Conservation (phyloP, 352 stramenopile species). For the Globisporangium irregulare region DNA sequence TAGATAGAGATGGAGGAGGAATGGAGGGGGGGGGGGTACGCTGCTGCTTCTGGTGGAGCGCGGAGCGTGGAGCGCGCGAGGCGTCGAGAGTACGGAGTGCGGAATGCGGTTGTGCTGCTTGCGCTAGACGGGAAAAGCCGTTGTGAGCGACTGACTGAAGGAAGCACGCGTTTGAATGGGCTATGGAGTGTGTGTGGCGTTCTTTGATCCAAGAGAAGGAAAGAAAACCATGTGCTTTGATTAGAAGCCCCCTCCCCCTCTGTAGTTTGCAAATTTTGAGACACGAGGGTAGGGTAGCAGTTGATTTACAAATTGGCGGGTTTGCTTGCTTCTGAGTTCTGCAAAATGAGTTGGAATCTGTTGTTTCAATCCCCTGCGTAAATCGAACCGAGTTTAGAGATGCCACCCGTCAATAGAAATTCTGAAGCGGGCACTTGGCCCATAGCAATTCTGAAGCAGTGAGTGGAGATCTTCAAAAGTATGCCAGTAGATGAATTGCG, state of each 20-base stretch:
- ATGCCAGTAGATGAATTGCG: background rate
- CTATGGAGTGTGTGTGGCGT: background rate
- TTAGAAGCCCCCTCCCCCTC: background rate
- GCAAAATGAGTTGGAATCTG: too few relatives aligned
- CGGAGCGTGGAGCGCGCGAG: background rate
- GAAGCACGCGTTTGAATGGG: background rate
- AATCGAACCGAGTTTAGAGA: background rate
- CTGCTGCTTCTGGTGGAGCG: background rate
- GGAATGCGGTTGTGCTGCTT: background rate
- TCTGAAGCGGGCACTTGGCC: background rate
- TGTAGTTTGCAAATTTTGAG: background rate
- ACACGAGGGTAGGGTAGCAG: too few relatives aligned
- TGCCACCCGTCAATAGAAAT: background rate
- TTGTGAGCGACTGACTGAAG: slow-evolving; percentile 1
- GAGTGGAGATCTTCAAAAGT: background rate
- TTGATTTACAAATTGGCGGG: too few relatives aligned
- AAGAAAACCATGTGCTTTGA: background rate
- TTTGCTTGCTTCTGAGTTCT: too few relatives aligned
- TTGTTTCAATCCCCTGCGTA: too few relatives aligned
- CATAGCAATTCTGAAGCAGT: background rate
- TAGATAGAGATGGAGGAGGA: background rate
- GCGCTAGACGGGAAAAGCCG: slow-evolving; percentile 1
- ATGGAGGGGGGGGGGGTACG: background rate
- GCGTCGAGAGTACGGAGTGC: background rate
- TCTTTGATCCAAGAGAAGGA: background rate